phyloP scores from a whole-genome alignment of 129 eudicot genomes.

The Silybum marianum region DNA sequence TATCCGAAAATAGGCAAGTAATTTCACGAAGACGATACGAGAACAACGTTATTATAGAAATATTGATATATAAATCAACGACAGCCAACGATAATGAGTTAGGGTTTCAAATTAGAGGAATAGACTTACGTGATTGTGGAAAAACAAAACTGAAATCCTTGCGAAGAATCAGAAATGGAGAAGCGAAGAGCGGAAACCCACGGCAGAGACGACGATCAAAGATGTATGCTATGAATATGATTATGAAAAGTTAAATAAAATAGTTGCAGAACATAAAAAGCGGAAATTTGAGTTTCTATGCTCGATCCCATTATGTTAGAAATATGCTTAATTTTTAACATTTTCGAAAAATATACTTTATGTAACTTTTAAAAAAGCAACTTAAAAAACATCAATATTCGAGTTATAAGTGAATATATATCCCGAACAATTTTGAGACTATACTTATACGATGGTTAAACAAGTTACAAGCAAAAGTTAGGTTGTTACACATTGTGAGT shows the following conservation, averaged over 20 bases:
- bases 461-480: no score
- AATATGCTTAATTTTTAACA: no score
- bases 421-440: no score
- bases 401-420: no score
- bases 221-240: not conserved
- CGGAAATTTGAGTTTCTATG: slow-evolving; percentile 3
- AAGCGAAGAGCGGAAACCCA: slow-evolving; percentile 2
- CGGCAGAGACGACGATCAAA: slow-evolving; percentile 21
- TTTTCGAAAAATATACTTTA: no score
- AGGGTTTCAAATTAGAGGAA: not conserved
- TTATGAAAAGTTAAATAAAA: not conserved
- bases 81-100: not conserved
- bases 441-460: no score
- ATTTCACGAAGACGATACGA: slow-evolving; percentile 4
- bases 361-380: no score
- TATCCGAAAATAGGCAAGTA: not conserved
- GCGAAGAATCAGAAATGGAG: not conserved
- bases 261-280: not conserved
- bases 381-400: no score
- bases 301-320: not conserved
- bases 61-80: slow-evolving; percentile 8
- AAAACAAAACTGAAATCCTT: not conserved
- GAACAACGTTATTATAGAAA: not conserved
- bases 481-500: no score
- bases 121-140: slow-evolving; percentile 24